These are phyloP conservation scores for Alternaria triticina DNA, from an alignment of 2,329 filamentous ascomycete species.

Conservation along the genomic window DNA sequence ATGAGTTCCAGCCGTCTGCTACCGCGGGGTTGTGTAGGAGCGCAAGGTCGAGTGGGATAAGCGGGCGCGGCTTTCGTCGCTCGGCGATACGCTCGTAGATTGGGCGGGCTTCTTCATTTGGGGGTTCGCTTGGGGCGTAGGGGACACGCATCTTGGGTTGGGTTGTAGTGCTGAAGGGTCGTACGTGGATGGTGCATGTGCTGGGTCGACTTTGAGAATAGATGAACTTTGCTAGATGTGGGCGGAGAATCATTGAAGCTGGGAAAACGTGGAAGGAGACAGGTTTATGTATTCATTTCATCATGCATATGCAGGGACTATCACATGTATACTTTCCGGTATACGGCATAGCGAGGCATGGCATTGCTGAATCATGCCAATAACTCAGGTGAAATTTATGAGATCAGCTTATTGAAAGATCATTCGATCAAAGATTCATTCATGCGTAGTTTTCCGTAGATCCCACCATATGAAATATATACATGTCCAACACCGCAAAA, in stretches of 20 bases:
- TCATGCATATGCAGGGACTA: slow-evolving; percentile 1
- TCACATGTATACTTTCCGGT: slow-evolving; percentile 8
- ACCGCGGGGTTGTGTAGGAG: slow-evolving; percentile 63
- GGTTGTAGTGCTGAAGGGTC: slow-evolving; percentile 11
- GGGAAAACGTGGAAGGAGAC: too few species aligned
- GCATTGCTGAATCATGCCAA: background rate
- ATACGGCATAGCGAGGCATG: background rate
- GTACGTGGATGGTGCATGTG: background rate
- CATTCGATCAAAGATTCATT: background rate
- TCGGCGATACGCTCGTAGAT: slow-evolving; percentile 61
- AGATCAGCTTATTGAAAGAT: background rate
- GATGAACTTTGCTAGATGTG: background rate
- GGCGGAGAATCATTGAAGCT: background rate
- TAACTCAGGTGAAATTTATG: background rate
- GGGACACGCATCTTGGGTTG: slow-evolving; percentile 59
- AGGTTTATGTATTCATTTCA: too few species aligned
- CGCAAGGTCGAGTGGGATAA: slow-evolving; percentile 63
- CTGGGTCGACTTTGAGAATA: background rate
- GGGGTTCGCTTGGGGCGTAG: slow-evolving; percentile 59
- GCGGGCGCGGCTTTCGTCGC: slow-evolving; percentile 57
- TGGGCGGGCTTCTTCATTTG: slow-evolving; percentile 54
- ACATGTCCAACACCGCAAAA: slow-evolving; percentile 15
- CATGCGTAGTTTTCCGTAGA: background rate
- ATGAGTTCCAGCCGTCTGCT: slow-evolving; percentile 66
- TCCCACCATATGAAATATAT: slow-evolving; percentile 20